phyloP scores from a whole-genome alignment of 2,329 filamentous ascomycete genomes.

The Lachnellula hyalina region DNA sequence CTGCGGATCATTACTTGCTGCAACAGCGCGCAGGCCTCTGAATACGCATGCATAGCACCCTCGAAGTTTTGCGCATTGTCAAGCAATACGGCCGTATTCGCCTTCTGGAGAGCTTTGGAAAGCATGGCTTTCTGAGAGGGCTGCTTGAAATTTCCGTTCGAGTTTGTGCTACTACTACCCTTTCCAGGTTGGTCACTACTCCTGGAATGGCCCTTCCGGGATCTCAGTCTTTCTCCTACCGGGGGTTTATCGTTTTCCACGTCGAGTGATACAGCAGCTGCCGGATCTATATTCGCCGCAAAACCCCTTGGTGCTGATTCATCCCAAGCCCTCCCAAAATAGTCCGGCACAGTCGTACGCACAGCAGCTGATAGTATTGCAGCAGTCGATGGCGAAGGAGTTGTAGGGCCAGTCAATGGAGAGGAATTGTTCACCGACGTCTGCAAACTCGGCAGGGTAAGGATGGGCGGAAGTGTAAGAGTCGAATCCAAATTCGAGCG shows the following conservation, averaged over 20 bases:
- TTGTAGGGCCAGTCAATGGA: conserved; percentile 24
- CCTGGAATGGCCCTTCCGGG: conserved; percentile 36
- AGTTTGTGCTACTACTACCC: conserved; percentile 40
- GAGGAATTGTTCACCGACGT: conserved; percentile 23
- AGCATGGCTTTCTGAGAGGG: conserved; percentile 91
- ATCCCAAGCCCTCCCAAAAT: conserved; percentile 28
- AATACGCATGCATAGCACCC: conserved; percentile 83
- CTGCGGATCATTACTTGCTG: conserved; percentile 84
- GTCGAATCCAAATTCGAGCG: conserved; percentile 16
- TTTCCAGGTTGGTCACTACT: conserved; percentile 43
- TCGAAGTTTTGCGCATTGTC: conserved; percentile 96
- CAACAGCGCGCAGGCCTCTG: conserved; percentile 82
- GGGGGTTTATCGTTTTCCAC: neutral
- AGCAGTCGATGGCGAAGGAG: conserved; percentile 30
- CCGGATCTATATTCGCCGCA: conserved; percentile 16
- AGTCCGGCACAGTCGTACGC: conserved; percentile 28
- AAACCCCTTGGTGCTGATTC: conserved; percentile 23
- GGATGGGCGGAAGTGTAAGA: conserved; percentile 26
- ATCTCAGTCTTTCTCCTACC: conserved; percentile 11
- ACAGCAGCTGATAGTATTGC: conserved; percentile 30
- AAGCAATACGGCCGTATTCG: conserved; percentile 89
- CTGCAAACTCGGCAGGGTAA: conserved; percentile 27
- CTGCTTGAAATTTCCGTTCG: conserved; percentile 34
- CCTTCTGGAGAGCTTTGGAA: conserved; percentile 90
- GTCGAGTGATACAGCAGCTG: conserved; percentile 6